Evolutionary conservation across 768 basidiomycete genomes (phyloP), one percentile per base, ranked within the genome.

Genomic region (Xerocomellus amylosporus): DNA sequence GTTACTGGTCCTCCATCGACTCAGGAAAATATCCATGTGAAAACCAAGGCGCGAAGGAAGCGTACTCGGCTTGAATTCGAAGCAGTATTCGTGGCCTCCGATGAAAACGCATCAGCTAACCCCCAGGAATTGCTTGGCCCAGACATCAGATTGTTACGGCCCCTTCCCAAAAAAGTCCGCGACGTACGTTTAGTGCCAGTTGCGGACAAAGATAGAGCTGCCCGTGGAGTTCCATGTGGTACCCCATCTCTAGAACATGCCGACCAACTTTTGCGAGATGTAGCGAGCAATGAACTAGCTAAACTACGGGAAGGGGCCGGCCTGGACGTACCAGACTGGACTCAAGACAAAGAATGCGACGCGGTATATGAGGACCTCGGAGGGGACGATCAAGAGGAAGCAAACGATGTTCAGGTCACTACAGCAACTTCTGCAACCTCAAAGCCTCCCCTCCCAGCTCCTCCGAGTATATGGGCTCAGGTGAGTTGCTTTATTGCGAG

Each of bases 381-480:
- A 5, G 58, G 15, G 12, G 38, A 52, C 15, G 53, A 64, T 48
- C 13, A 44, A 37, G 57, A 55, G 8, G 57, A 60, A 44, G 45
- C 30, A 24, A 46, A 41, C 14, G 48, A 58, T 7, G 51, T 41
- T 19, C 67, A 69, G 36, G 52, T 55, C n/a, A 45, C 53, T 14
- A 31, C 67, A 22, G 26, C 46, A 31, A 17, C 40, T 28, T 37
- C 51, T n/a, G 26, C 10, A 8, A 33, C 37, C 13, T 24, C 40
- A 6, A 46, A 69, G 47, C 67, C 64, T 17, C 58, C 41, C 13
- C 51, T 75, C 30, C 63, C 67, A 8, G 55, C 40, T 42, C 10
- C 24, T 20, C 79, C 79, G 3, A 72, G 58, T 5, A 74, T 80
- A 26, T 80, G 79, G 79, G 77, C 79, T 6, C 59, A 71, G 66